Evolutionary conservation across 2,329 filamentous ascomycete genomes (phyloP).

Genomic region (Zelopaecilomyces penicillatus): DNA sequence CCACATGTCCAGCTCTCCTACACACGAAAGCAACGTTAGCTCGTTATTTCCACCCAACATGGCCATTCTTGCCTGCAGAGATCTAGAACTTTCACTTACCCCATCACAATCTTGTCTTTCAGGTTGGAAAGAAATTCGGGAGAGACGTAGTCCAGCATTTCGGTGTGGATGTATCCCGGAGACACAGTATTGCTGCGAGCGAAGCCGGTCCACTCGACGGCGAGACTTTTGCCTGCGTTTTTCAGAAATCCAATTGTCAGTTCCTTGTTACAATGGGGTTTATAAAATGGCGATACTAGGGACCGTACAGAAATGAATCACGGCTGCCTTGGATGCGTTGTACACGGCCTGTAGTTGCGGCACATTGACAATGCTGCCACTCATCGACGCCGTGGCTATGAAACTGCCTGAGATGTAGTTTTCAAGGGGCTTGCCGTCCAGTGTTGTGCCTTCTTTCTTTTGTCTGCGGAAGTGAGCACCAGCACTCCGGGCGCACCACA

Average conservation of each 20-base stretch:
- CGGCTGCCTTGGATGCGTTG: slow-evolving; percentile 62
- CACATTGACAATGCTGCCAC: slow-evolving; percentile 68
- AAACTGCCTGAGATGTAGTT: slow-evolving; percentile 60
- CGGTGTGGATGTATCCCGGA: slow-evolving; percentile 68
- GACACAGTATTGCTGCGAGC: slow-evolving; percentile 65
- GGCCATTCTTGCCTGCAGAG: no score
- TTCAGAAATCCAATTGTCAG: no score
- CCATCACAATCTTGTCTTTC: slow-evolving; percentile 75
- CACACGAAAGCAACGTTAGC: background rate
- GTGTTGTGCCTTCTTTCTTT: slow-evolving; percentile 56
- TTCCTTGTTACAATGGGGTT: background rate
- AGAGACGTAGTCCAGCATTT: slow-evolving; percentile 58
- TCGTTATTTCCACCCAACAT: no score
- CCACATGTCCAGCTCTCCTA: slow-evolving; percentile 59
- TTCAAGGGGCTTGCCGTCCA: slow-evolving; percentile 52
- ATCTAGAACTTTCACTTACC: slow-evolving; percentile 29
- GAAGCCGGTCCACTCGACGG: slow-evolving; percentile 70
- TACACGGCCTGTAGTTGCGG: slow-evolving; percentile 68
- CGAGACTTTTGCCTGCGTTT: slow-evolving; percentile 54
- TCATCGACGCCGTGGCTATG: slow-evolving; percentile 72
- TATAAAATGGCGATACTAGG: background rate
- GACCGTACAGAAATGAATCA: slow-evolving; percentile 46
- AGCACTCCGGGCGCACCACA: slow-evolving; percentile 66
- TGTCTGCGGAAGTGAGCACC: slow-evolving; percentile 63
- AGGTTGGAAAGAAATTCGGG: slow-evolving; percentile 62